Conservation (phyloP, 306 rosid species). For the cucumber (Cucumis sativus) region Cucumber_9930_V3 NC_026661.2:904001-904500, state of each 20-base stretch:
- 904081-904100: constrained; percentile 78
- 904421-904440: constrained; percentile 79
- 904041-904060: constrained; percentile 30
- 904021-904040: constrained; percentile 26
- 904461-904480: constrained; percentile 91
- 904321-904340: constrained; percentile 96
- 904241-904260: constrained; percentile 40
- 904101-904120: constrained; percentile 67
- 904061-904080: constrained; percentile 59
- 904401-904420: constrained; percentile 77
- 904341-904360: constrained; percentile 71
- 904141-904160: constrained; percentile 98
- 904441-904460: constrained; percentile 86
- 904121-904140: constrained; percentile 73
- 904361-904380: constrained; percentile 68
- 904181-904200: constrained; percentile 86
- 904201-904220: constrained; percentile 56
- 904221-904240: constrained; percentile 44
- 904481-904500: constrained; percentile 89
- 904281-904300: constrained; percentile 61
- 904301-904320: constrained; percentile 83
- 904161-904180: constrained; percentile 74
- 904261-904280: constrained; percentile 64
- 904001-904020: constrained; percentile 46
- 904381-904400: constrained; percentile 69